These are phyloP conservation scores for Calonectria naviculata DNA, from an alignment of 2,329 filamentous ascomycete genomes.

Conservation along the genomic window DNA sequence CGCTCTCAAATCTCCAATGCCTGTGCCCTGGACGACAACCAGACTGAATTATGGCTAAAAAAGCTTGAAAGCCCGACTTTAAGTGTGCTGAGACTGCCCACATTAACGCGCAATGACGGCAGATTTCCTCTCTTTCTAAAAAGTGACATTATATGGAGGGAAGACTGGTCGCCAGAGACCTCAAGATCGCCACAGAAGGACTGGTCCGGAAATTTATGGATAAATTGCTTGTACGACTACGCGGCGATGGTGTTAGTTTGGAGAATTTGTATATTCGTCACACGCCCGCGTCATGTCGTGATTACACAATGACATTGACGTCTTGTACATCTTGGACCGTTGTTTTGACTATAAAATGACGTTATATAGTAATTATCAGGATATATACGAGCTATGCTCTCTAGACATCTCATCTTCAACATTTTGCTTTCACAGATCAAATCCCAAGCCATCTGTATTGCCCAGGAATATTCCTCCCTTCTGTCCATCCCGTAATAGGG, in stretches of 20 bases:
- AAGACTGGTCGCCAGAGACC: too few species aligned
- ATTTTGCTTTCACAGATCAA: conserved; percentile 36
- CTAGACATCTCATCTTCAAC: background rate
- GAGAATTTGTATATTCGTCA: background rate
- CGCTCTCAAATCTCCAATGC: too few species aligned
- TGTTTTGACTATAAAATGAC: background rate
- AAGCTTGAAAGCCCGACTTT: too few species aligned
- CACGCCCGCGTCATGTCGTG: background rate
- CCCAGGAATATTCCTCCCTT: conserved; percentile 56
- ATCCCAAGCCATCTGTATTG: conserved; percentile 51
- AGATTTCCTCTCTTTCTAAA: too few species aligned
- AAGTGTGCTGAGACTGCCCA: too few species aligned
- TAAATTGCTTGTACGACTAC: background rate
- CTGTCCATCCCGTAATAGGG: conserved; percentile 72
- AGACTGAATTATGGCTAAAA: too few species aligned
- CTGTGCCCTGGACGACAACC: too few species aligned
- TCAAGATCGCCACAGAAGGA: too few species aligned
- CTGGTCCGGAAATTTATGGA: too few species aligned
- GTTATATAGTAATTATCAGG: background rate
- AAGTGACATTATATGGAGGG: too few species aligned
- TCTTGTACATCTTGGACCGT: background rate
- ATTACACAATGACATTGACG: background rate
- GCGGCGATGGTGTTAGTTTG: background rate
- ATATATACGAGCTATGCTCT: background rate
- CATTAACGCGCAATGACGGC: too few species aligned